Base-by-base conservation (phyloP, 345 rosid genomes). In the Trapa bicornis region DNA sequence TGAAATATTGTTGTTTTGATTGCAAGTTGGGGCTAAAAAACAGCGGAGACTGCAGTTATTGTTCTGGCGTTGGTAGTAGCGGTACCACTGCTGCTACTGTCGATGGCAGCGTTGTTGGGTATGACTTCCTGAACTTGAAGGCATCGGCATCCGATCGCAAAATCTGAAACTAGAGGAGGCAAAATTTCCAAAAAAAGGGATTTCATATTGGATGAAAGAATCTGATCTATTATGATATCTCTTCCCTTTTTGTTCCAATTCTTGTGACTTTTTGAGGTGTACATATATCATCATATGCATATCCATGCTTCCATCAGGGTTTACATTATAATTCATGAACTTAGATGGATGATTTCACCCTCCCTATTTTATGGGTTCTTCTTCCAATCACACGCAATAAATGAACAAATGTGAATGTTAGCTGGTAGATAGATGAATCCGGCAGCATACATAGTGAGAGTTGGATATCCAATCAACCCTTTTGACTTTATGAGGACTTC, bases 61-160 rank as follows among this genome's bases (percentile, higher is more conserved):
- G 32, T 22, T 22, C 29, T 32, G 36, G 22, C 45, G 70, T 65
- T 61, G 65, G 41, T 35, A 47, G 36, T 69, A 71, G 63, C 6
- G 43, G 43, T 41, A 57, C 37, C 33, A 5, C 37, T 8, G 68
- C 29, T 22, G 29, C 29, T 22, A 22, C 29, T 22, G 29, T 22
- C 29, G 29, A 69, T 71, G 73, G 68, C 48, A 76, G 43, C 68
- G 76, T 61, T 47, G 67, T 71, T 75, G 87, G 81, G 39, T 84
- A 82, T 80, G 93, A 92, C 65, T 89, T 92, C 87, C 75, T 92
- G 77, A 93, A 93, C n/a, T 67, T 92, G 75, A 89, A 86, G 80
- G 54, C 81, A 70, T 81, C 80, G 1, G 61, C 53, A 8, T 54
- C 53, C 63, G 63, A 67, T 53, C 53, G 6, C 64, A 57, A 37